These are phyloP conservation scores for Cryphonectria parasitica DNA, from an alignment of 2,329 filamentous ascomycete genomes.

Conservation along the genomic window DNA sequence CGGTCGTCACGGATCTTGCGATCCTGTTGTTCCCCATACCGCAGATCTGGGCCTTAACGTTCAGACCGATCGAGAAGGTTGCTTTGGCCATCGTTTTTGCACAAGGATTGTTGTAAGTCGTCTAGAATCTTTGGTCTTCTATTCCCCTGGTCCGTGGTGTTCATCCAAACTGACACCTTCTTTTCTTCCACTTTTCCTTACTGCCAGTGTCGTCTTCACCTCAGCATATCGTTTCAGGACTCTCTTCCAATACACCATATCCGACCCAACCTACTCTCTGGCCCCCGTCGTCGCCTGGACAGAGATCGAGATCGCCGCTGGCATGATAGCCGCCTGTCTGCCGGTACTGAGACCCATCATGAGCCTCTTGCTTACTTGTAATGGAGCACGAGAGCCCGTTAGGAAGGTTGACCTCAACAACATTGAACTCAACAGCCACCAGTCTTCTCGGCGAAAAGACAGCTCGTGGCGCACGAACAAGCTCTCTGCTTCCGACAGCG, in stretches of 20 bases:
- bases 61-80: constrained; percentile 47
- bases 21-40: constrained; percentile 51
- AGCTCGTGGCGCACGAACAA: constrained; percentile 18
- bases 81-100: constrained; percentile 49
- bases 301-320: constrained; percentile 52
- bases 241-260: constrained; percentile 47
- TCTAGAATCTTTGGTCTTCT: not conserved
- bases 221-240: constrained; percentile 52
- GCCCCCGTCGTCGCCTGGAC: constrained; percentile 52
- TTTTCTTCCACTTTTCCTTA: not conserved
- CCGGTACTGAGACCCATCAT: constrained; percentile 55
- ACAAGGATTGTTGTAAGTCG: constrained; percentile 49
- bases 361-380: constrained; percentile 36
- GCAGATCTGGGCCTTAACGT: constrained; percentile 50
- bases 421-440: constrained; percentile 1
- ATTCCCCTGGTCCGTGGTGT: not conserved
- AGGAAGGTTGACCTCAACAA: constrained; percentile 38
- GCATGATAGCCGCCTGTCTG: constrained; percentile 57
- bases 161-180: not conserved
- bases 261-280: constrained; percentile 51
- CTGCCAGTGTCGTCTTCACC: constrained; percentile 48
- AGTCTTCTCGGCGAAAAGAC: not conserved
- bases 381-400: constrained; percentile 23
- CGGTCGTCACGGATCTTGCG: constrained; percentile 50
- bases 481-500: constrained; percentile 23